These are phyloP conservation scores for Miscanthus lutarioriparius DNA, from an alignment of 176 grass and related monocot species.

Conservation along the genomic window DNA sequence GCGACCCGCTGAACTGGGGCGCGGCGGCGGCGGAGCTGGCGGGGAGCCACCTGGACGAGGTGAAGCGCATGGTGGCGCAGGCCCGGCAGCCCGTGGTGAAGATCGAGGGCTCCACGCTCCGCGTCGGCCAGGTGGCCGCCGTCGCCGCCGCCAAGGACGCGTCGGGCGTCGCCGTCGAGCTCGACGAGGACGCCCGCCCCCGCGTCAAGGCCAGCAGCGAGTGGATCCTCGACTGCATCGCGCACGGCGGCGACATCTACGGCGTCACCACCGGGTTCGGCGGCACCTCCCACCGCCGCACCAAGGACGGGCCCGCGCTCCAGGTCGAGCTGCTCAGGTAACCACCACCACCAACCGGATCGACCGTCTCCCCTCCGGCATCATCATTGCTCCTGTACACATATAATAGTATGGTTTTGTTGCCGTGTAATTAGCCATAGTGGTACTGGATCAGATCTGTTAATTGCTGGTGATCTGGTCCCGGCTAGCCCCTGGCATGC, in stretches of 20 bases:
- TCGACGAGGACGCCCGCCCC: slow-evolving; percentile 64
- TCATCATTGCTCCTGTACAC: neutral
- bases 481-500: neutral
- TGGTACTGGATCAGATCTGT: neutral
- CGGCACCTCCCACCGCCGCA: slow-evolving; percentile 87
- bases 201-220: slow-evolving; percentile 83
- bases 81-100: slow-evolving; percentile 54
- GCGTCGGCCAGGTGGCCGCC: slow-evolving; percentile 78
- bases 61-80: slow-evolving; percentile 84
- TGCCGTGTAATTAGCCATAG: neutral
- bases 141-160: slow-evolving; percentile 53
- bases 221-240: slow-evolving; percentile 84
- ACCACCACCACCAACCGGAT: neutral
- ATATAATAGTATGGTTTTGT: neutral
- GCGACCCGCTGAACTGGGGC: slow-evolving; percentile 79
- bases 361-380: neutral
- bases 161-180: slow-evolving; percentile 61
- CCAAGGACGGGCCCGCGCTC: slow-evolving; percentile 83
- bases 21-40: slow-evolving; percentile 59
- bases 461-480: neutral
- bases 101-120: slow-evolving; percentile 79
- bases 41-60: slow-evolving; percentile 85
- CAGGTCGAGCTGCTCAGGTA: slow-evolving; percentile 96
- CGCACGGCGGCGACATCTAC: slow-evolving; percentile 85
- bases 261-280: slow-evolving; percentile 97